Evolutionary conservation across 805 yeast species (phyloP).

Genomic region (Spathaspora arborariae): DNA sequence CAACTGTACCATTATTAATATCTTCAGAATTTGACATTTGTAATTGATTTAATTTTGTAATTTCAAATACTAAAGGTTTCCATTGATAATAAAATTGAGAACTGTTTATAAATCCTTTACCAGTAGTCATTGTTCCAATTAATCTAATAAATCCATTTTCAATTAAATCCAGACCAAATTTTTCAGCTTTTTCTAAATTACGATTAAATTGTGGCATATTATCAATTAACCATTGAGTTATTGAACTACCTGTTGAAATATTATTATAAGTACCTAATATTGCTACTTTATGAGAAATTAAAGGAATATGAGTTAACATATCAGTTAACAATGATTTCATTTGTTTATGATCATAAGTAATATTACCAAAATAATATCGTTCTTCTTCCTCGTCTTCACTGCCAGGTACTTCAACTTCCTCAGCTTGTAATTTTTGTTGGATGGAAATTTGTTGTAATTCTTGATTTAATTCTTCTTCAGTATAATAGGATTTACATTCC

Average conservation of each 20-base stretch:
- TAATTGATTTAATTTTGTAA: slow-evolving; percentile 16
- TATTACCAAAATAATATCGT: slow-evolving; percentile 30
- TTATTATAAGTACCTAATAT: slow-evolving; percentile 65
- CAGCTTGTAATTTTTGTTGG: slow-evolving; percentile 4
- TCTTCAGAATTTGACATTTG: not conserved
- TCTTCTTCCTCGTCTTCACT: slow-evolving; percentile 20
- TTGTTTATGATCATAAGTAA: slow-evolving; percentile 23
- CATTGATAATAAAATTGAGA: slow-evolving; percentile 77
- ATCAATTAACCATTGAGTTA: slow-evolving; percentile 56
- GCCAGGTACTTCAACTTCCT: slow-evolving; percentile 12
- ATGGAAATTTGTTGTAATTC: slow-evolving; percentile 20
- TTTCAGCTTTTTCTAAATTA: slow-evolving; percentile 59
- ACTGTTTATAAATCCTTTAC: slow-evolving; percentile 62
- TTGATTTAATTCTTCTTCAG: slow-evolving; percentile 41
- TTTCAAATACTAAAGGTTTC: slow-evolving; percentile 64
- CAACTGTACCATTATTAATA: not conserved
- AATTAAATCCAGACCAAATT: slow-evolving; percentile 69
- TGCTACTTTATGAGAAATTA: slow-evolving; percentile 55
- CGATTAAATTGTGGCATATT: slow-evolving; percentile 40
- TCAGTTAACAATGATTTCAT: slow-evolving; percentile 34
- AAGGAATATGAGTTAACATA: slow-evolving; percentile 41
- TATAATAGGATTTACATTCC: slow-evolving; percentile 49
- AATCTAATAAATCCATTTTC: slow-evolving; percentile 57
- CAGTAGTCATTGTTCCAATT: slow-evolving; percentile 51
- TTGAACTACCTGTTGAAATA: slow-evolving; percentile 57